Conservation (phyloP, 495 filamentous ascomycete genomes). For the Bacidia gigantensis region DNA sequence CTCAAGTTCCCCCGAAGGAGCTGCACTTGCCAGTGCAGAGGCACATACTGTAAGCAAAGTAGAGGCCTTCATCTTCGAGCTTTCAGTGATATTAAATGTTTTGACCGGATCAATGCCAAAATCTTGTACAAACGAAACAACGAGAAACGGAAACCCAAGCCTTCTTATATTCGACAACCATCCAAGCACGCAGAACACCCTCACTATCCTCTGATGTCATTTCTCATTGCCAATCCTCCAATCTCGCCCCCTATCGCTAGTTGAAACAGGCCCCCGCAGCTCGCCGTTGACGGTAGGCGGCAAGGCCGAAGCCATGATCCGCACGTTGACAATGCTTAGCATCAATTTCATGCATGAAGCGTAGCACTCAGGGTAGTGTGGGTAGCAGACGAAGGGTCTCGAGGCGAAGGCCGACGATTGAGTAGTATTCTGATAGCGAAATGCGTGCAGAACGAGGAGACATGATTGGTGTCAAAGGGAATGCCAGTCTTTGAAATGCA, state of each 20-base stretch:
- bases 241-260: not conserved
- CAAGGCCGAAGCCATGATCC: not conserved
- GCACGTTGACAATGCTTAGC: not conserved
- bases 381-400: not conserved
- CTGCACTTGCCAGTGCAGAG: conserved; percentile 4
- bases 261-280: not conserved
- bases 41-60: not conserved
- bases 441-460: not conserved
- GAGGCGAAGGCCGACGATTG: not conserved
- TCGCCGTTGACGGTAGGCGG: not conserved
- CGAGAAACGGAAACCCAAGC: not conserved
- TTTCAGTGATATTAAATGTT: not conserved
- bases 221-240: not conserved
- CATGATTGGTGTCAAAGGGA: not conserved
- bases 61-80: not conserved
- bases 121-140: not conserved
- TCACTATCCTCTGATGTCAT: not conserved
- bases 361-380: not conserved
- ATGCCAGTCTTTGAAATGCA: not conserved
- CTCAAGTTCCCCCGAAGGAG: conserved; percentile 19
- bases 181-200: not conserved
- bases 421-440: not conserved
- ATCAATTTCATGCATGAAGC: not conserved
- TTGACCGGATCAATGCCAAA: too few relatives aligned
- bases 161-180: not conserved